Evolutionary conservation across 140 eudicot genomes (phyloP).

Genomic region (Cichorium intybus): DNA sequence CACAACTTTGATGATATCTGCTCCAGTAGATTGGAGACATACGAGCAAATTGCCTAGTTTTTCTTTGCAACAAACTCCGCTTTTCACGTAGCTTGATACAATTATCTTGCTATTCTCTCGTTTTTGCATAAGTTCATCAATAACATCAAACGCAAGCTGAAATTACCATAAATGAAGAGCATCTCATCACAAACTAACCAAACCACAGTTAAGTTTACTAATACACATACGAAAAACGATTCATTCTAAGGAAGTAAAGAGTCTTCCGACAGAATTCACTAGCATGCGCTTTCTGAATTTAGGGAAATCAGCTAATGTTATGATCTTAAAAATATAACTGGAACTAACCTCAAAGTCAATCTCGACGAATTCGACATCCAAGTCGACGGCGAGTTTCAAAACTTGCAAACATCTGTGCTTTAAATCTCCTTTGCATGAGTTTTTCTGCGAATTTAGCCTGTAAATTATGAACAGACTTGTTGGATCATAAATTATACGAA

Average conservation of each 20-base stretch:
- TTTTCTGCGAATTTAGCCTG: conserved; percentile 37
- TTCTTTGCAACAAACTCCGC: conserved; percentile 45
- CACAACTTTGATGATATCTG: conserved; percentile 61
- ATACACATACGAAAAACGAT: neutral
- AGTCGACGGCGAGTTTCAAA: conserved; percentile 51
- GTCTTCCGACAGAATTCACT: neutral
- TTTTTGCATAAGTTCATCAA: conserved; percentile 45
- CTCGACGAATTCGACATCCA: conserved; percentile 68
- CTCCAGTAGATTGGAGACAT: conserved; percentile 55
- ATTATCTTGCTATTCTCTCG: conserved; percentile 56
- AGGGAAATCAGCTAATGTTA: neutral
- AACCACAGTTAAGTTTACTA: neutral
- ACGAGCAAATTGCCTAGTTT: conserved; percentile 49
- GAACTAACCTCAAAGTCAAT: conserved; percentile 59
- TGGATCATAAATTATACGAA: neutral
- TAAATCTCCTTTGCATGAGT: conserved; percentile 19
- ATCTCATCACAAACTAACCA: neutral
- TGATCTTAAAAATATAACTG: neutral
- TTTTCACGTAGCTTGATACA: conserved; percentile 53
- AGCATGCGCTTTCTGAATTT: neutral
- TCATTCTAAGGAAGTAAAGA: neutral
- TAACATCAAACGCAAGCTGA: conserved; percentile 50
- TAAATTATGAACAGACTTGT: conserved; percentile 7
- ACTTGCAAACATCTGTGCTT: conserved; percentile 48
- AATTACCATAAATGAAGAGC: conserved; percentile 6